Evolutionary conservation across 1,284 basidiomycete genomes (phyloP).

Genomic region (Vanrija humicola): DNA sequence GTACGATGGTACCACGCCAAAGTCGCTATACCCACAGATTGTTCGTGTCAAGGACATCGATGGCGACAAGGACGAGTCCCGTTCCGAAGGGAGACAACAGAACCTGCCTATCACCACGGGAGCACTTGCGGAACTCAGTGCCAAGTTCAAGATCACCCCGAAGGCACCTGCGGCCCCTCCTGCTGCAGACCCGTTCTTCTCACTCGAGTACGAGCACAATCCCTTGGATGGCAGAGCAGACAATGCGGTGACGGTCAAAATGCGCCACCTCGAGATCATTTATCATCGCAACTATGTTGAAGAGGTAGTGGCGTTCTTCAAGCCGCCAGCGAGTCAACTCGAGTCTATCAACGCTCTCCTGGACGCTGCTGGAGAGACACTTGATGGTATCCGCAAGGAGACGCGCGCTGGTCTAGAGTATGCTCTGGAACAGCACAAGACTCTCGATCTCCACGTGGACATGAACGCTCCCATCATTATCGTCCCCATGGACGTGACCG

Average conservation of each 20-base stretch:
- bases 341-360: slow-evolving; percentile 90
- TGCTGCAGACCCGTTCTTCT: slow-evolving; percentile 77
- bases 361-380: slow-evolving; percentile 86
- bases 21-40: slow-evolving; percentile 85
- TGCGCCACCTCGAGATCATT: slow-evolving; percentile 97
- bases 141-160: slow-evolving; percentile 21
- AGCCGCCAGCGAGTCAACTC: slow-evolving; percentile 88
- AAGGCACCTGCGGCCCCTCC: slow-evolving; percentile 8
- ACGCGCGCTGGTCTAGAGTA: slow-evolving; percentile 92
- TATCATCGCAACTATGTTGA: slow-evolving; percentile 95
- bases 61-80: slow-evolving; percentile 9
- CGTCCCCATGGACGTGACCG: slow-evolving; percentile 84
- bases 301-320: slow-evolving; percentile 87
- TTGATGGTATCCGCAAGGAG: slow-evolving; percentile 92
- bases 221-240: slow-evolving; percentile 92
- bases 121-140: slow-evolving; percentile 38
- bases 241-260: slow-evolving; percentile 79
- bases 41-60: slow-evolving; percentile 74
- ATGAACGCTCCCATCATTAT: slow-evolving; percentile 98
- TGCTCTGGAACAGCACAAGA: slow-evolving; percentile 64
- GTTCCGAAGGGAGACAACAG: slow-evolving; percentile 18
- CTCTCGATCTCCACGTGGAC: slow-evolving; percentile 91
- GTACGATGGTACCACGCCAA: slow-evolving; percentile 81
- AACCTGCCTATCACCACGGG: slow-evolving; percentile 27
- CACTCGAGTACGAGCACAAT: slow-evolving; percentile 85